A percentile compares a stretch with the other conserved stretches of the same genome.
phyloP scores from a whole-genome alignment of 148 eudicot species.

The Limonium bicolor region DNA sequence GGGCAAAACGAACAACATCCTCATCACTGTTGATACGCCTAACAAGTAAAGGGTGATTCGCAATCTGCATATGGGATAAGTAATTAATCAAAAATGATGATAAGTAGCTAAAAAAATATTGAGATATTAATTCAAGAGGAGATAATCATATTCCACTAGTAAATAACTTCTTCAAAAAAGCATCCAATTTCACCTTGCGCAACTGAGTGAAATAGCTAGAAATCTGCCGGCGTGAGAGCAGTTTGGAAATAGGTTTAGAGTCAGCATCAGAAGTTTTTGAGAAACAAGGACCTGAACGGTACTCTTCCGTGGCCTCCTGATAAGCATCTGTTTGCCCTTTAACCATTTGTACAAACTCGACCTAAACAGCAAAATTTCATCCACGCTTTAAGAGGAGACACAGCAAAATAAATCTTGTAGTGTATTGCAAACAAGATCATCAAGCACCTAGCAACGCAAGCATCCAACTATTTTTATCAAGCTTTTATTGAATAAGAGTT shows the following conservation, averaged over 20 bases:
- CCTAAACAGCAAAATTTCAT: constrained; percentile 30
- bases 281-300: constrained; percentile 55
- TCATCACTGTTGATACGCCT: constrained; percentile 66
- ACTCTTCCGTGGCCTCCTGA: constrained; percentile 76
- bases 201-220: constrained; percentile 90
- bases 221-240: constrained; percentile 82
- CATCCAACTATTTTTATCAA: too few relatives aligned
- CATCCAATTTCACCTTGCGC: constrained; percentile 53
- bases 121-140: too few relatives aligned
- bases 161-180: too few relatives aligned
- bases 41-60: constrained; percentile 89
- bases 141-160: too few relatives aligned
- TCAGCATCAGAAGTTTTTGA: constrained; percentile 27
- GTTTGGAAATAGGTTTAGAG: constrained; percentile 14
- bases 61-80: constrained; percentile 43
- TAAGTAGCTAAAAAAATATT: too few relatives aligned
- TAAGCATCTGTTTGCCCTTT: constrained; percentile 64
- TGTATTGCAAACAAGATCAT: too few relatives aligned
- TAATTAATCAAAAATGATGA: neutral
- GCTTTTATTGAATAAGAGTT: neutral
- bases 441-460: too few relatives aligned
- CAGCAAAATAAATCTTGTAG: too few relatives aligned
- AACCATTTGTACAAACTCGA: constrained; percentile 66
- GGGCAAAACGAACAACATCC: constrained; percentile 68
- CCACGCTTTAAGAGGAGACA: too few relatives aligned